Conservation (phyloP, 495 filamentous ascomycete genomes). For the Penicillium egyptiacum region DNA sequence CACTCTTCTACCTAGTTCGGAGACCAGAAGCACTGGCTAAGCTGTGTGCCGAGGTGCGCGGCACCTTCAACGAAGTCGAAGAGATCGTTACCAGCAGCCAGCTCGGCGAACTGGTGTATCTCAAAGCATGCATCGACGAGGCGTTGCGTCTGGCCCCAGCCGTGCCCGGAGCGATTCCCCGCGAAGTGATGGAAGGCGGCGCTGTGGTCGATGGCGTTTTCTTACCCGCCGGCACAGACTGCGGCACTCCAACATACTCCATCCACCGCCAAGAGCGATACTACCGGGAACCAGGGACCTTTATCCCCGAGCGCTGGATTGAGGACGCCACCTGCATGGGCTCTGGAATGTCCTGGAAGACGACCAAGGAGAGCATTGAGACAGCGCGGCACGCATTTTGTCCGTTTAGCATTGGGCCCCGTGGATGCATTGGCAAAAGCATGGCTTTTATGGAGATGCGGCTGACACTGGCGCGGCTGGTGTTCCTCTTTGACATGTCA, state of each 20-base stretch:
- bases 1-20: constrained; percentile 63
- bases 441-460: constrained; percentile 58
- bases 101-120: constrained; percentile 52
- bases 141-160: constrained; percentile 63
- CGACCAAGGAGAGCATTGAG: constrained; percentile 41
- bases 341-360: constrained; percentile 26
- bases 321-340: constrained; percentile 36
- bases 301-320: constrained; percentile 57
- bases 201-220: constrained; percentile 52
- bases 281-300: constrained; percentile 51
- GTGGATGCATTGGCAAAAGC: constrained; percentile 58
- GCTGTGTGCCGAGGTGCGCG: constrained; percentile 53
- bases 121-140: constrained; percentile 65
- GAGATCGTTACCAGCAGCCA: constrained; percentile 54
- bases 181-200: constrained; percentile 58
- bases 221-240: constrained; percentile 52
- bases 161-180: constrained; percentile 55
- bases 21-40: constrained; percentile 45
- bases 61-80: constrained; percentile 50
- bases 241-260: constrained; percentile 54
- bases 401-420: constrained; percentile 57
- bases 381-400: constrained; percentile 48
- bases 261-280: constrained; percentile 58
- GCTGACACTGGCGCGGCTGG: constrained; percentile 48
- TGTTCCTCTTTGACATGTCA: constrained; percentile 50